Evolutionary conservation across 2,329 filamentous ascomycete genomes (phyloP), one percentile per base, ranked within the genome.

Genomic region (Fusarium phyllophilum): DNA sequence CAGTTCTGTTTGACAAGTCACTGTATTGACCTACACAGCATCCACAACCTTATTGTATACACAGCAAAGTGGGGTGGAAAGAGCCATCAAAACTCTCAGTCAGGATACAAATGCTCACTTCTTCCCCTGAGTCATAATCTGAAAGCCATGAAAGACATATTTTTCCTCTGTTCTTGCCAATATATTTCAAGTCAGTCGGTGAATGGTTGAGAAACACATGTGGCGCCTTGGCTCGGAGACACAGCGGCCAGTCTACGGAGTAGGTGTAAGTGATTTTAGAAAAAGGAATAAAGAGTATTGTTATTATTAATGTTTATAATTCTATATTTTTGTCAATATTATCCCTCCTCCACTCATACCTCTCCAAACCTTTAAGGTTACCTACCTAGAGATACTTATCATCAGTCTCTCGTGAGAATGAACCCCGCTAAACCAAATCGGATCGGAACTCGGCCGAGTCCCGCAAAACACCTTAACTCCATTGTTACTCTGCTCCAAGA

Each of bases 341-440:
- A 24, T 51, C 8, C n/a, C 15, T 24, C 9, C 17, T 34, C n/a
- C 48, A 20, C 29, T 51, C 31, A 14, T 15, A 36, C 31, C n/a
- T 20, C 45, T n/a, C 22, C 18, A 14, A 34, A n/a, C 48, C 22
- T 24, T 13, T 7, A 9, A 39, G 18, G 17, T 46, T 29, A n/a
- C n/a, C n/a, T n/a, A n/a, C n/a, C n/a, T 12, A 20, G 22, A 29
- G 29, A 41, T 42, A 10, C n/a, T n/a, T n/a, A n/a, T n/a, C n/a
- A n/a, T n/a, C 31, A 66, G 42, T 44, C 14, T 36, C n/a, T n/a
- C 45, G 61, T 58, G 26, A 33, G 20, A 22, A 22, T 6, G 26
- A 46, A n/a, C 64, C 56, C 72, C 74, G 38, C 74, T 77, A 75
- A 66, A 48, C 74, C 66, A 54, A 22, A 61, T 77, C 52, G n/a